These are phyloP conservation scores for Sclerotinia nivalis DNA, from an alignment of 2,329 filamentous ascomycete genomes.

Conservation along the genomic window DNA sequence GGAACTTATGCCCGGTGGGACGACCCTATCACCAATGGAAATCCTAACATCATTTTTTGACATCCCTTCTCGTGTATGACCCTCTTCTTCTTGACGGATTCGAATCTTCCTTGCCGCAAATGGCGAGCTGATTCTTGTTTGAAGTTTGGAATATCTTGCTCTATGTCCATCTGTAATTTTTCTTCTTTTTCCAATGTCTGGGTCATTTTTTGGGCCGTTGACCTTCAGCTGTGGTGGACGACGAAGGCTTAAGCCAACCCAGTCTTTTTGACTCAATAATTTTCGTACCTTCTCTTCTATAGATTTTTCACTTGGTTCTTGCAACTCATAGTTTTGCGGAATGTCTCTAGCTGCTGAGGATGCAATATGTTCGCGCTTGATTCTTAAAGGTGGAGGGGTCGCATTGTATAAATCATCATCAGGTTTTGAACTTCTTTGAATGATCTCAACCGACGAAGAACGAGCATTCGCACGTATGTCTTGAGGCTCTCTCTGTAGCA, in stretches of 20 bases:
- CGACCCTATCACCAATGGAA: slow-evolving; percentile 35
- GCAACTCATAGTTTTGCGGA: slow-evolving; percentile 8
- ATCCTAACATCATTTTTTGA: slow-evolving; percentile 36
- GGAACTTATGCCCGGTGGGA: slow-evolving; percentile 35
- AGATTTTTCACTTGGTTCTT: slow-evolving; percentile 26
- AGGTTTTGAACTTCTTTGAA: not conserved
- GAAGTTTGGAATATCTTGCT: slow-evolving; percentile 32
- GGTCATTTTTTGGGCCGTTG: slow-evolving; percentile 27
- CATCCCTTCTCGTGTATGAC: not conserved
- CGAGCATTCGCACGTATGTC: not conserved
- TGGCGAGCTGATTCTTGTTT: slow-evolving; percentile 29
- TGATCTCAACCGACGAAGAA: not conserved
- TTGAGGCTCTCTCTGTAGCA: not conserved
- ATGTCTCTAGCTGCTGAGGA: not conserved
- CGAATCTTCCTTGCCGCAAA: slow-evolving; percentile 23
- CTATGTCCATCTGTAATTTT: slow-evolving; percentile 31
- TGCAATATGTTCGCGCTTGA: slow-evolving; percentile 26
- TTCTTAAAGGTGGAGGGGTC: slow-evolving; percentile 29
- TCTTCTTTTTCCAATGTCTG: slow-evolving; percentile 37
- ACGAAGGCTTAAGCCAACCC: slow-evolving; percentile 38
- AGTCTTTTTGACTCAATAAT: slow-evolving; percentile 38
- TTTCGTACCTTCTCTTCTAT: slow-evolving; percentile 35
- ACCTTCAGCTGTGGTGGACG: slow-evolving; percentile 34
- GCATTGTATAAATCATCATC: slow-evolving; percentile 35
- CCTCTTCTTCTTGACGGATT: not conserved